Evolutionary conservation across 768 basidiomycete genomes (phyloP).

Genomic region (Russula sp.): DNA sequence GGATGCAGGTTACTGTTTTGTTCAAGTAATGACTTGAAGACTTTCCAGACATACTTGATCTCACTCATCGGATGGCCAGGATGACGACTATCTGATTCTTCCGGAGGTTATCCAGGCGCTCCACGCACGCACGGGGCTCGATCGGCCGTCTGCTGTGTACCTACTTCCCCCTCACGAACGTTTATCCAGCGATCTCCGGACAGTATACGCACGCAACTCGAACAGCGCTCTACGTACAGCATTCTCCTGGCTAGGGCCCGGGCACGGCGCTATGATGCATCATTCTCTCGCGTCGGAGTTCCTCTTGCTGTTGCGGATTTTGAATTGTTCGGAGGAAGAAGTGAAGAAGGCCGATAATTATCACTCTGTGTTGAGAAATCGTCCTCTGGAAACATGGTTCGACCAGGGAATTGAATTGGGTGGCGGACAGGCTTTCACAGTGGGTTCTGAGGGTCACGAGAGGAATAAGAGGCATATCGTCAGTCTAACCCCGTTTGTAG

Average conservation of each 20-base stretch:
- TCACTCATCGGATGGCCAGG: slow-evolving; percentile 40
- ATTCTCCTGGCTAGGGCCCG: slow-evolving; percentile 68
- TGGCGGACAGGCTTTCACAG: slow-evolving; percentile 61
- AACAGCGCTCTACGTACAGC: slow-evolving; percentile 46
- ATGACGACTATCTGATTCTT: slow-evolving; percentile 63
- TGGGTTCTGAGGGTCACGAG: slow-evolving; percentile 54
- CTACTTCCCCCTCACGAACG: slow-evolving; percentile 62
- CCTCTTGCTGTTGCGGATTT: slow-evolving; percentile 44
- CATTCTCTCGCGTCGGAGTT: slow-evolving; percentile 47
- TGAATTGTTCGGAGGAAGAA: slow-evolving; percentile 50
- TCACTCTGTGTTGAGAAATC: slow-evolving; percentile 56
- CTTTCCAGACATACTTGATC: neutral
- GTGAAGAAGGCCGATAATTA: slow-evolving; percentile 70
- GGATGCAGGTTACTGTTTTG: slow-evolving; percentile 55
- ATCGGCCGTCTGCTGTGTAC: slow-evolving; percentile 41
- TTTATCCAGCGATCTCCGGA: slow-evolving; percentile 52
- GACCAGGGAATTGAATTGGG: slow-evolving; percentile 59
- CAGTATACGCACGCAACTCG: slow-evolving; percentile 36
- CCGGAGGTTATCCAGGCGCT: slow-evolving; percentile 56
- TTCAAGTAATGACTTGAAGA: slow-evolving; percentile 48
- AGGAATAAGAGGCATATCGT: slow-evolving; percentile 61
- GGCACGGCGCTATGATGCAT: slow-evolving; percentile 56
- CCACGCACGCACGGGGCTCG: slow-evolving; percentile 38
- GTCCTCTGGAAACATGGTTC: slow-evolving; percentile 58
- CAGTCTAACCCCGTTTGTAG: slow-evolving; percentile 33